These are phyloP conservation scores for Corniculantispora saksenae DNA, from an alignment of 2,329 filamentous ascomycete species.

Conservation along the genomic window DNA sequence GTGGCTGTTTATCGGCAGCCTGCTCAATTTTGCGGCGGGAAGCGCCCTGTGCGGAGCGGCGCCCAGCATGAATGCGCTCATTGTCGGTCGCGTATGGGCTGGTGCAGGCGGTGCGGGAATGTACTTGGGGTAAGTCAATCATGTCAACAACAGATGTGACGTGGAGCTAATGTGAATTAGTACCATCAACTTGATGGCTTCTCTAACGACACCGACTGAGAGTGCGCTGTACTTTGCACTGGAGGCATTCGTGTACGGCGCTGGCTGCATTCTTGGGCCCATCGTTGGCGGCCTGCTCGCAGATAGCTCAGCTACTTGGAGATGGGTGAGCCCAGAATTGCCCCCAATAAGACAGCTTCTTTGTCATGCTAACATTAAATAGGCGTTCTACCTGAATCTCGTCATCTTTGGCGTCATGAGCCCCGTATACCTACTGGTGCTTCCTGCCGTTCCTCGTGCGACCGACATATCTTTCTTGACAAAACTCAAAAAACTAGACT, in stretches of 20 bases:
- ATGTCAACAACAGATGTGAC: neutral
- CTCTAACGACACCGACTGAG: constrained; percentile 20
- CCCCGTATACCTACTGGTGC: constrained; percentile 28
- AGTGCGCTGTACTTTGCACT: constrained; percentile 23
- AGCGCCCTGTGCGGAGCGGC: constrained; percentile 44
- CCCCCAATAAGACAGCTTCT: neutral
- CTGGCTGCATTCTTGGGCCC: constrained; percentile 44
- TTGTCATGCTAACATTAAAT: constrained; percentile 19
- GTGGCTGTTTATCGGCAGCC: constrained; percentile 34
- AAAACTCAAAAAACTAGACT: constrained; percentile 42
- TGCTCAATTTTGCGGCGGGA: constrained; percentile 31
- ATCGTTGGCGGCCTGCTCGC: constrained; percentile 47
- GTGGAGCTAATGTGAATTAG: constrained; percentile 18
- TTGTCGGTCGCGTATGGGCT: constrained; percentile 44
- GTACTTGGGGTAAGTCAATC: constrained; percentile 24
- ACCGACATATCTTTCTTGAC: constrained; percentile 24
- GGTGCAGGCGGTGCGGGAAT: constrained; percentile 27
- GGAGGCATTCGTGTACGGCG: constrained; percentile 36
- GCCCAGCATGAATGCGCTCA: constrained; percentile 45
- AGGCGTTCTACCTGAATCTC: constrained; percentile 55
- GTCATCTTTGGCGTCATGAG: constrained; percentile 40
- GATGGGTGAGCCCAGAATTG: constrained; percentile 31
- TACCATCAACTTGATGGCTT: constrained; percentile 15
- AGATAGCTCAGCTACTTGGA: constrained; percentile 40
- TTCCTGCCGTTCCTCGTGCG: constrained; percentile 26